Base-by-base conservation (phyloP, 352 stramenopile genomes). In the Phytophthora nicotianae region DNA sequence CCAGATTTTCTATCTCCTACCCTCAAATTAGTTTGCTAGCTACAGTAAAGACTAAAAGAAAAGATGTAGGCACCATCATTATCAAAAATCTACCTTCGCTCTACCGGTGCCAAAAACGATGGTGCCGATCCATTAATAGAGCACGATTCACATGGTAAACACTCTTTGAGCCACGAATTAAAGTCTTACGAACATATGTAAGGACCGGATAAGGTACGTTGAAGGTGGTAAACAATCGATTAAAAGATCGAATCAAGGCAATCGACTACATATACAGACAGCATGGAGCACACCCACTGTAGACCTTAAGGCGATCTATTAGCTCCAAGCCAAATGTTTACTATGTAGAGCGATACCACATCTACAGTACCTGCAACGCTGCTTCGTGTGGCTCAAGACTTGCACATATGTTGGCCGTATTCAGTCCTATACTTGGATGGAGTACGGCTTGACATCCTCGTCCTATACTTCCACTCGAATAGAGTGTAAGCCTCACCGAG, bases 221-320 rank as follows among this genome's bases (percentile, higher is more conserved):
- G n/a, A 29, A 41, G 27, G 16, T 51, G 45, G 45, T 51, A 51
- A 51, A 51, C 45, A 51, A 23, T 35, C 8, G 21, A n/a, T n/a
- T n/a, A n/a, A 16, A 29, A 20, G 20, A 21, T 16, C 21, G 0
- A 32, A 19, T 9, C 21, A 49, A n/a, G n/a, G 8, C 40, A 20
- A 29, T 8, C 10, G 4, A 47, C 19, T 21, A 19, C 33, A 19
- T 19, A 40, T 40, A 10, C 33, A 40, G 13, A 40, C 33, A 4
- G 8, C 16, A 40, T 33, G 27, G 27, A 10, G 19, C 33, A 17
- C 14, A 40, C 11, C 3, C 16, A 5, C 33, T 19, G 3, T 19
- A 40, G 2, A 40, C 11, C 10, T n/a, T 19, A 11, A 5, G 32
- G 9, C 32, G 13, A 16, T 37, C 32, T 37, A 37, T 2, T 2